phyloP scores from a whole-genome alignment of 768 basidiomycete species.

The Serendipita sp. region DNA sequence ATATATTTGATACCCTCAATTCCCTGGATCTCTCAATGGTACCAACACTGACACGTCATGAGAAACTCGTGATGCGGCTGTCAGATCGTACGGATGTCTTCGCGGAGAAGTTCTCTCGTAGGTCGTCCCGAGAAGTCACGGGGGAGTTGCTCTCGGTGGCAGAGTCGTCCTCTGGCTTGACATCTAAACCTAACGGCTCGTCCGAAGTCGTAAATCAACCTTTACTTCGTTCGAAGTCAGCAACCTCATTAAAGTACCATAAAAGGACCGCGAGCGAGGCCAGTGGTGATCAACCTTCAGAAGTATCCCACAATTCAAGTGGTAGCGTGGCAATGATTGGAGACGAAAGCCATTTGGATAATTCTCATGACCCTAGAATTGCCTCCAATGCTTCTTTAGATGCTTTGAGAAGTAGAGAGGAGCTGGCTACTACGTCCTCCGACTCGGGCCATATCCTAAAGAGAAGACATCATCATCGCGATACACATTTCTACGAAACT shows the following conservation, averaged over 20 bases:
- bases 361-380: neutral
- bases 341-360: slow-evolving; percentile 45
- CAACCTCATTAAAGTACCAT: slow-evolving; percentile 2
- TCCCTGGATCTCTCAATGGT: slow-evolving; percentile 72
- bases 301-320: slow-evolving; percentile 21
- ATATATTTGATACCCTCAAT: slow-evolving; percentile 86
- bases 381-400: slow-evolving; percentile 20
- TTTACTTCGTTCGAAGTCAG: neutral
- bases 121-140: neutral
- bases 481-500: slow-evolving; percentile 91
- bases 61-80: slow-evolving; percentile 77
- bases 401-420: slow-evolving; percentile 45
- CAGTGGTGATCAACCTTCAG: neutral
- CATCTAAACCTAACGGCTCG: slow-evolving; percentile 1
- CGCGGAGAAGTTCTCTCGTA: slow-evolving; percentile 55
- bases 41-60: slow-evolving; percentile 60
- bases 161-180: neutral
- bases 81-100: slow-evolving; percentile 89
- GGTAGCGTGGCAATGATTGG: slow-evolving; percentile 77
- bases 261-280: neutral
- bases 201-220: neutral
- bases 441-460: slow-evolving; percentile 23
- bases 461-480: slow-evolving; percentile 21
- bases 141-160: neutral
- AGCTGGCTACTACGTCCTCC: slow-evolving; percentile 59